Evolutionary conservation across 1,139 yeast species (phyloP).

Genomic region (Candida pseudoviswanathii): DNA sequence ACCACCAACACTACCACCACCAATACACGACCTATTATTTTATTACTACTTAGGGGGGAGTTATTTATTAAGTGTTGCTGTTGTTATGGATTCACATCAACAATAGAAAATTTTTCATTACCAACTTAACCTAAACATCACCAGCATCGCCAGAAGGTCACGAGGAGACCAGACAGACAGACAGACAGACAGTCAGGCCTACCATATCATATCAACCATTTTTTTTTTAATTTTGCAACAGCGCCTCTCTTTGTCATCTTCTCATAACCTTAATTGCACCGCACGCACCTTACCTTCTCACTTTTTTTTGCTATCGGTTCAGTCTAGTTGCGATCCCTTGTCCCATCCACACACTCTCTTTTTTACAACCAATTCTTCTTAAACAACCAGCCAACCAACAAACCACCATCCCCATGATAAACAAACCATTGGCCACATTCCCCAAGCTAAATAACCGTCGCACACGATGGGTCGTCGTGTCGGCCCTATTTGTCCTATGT

Average conservation of each 20-base stretch:
- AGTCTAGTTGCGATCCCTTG: not conserved
- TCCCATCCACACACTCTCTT: not conserved
- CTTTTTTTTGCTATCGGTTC: not conserved
- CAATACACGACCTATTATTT: too few species aligned
- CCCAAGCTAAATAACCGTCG: constrained; percentile 3
- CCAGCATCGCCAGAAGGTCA: too few species aligned
- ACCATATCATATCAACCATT: not conserved
- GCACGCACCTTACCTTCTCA: not conserved
- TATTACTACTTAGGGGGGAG: too few species aligned
- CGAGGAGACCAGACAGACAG: too few species aligned
- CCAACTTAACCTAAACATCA: too few species aligned
- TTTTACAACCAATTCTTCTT: not conserved
- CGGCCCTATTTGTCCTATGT: constrained; percentile 18
- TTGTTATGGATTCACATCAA: too few species aligned
- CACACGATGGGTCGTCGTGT: not conserved
- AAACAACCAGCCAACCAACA: not conserved
- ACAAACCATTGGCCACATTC: constrained; percentile 3
- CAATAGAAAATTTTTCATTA: too few species aligned
- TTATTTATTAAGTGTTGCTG: too few species aligned
- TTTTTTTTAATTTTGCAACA: not conserved
- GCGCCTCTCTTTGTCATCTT: not conserved
- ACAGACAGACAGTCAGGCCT: too few species aligned
- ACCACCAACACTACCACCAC: too few species aligned
- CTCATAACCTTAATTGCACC: not conserved
- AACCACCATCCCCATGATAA: not conserved